phyloP scores from a whole-genome alignment of 805 yeast species.

The Diddensiella caesifluorescens region DNA sequence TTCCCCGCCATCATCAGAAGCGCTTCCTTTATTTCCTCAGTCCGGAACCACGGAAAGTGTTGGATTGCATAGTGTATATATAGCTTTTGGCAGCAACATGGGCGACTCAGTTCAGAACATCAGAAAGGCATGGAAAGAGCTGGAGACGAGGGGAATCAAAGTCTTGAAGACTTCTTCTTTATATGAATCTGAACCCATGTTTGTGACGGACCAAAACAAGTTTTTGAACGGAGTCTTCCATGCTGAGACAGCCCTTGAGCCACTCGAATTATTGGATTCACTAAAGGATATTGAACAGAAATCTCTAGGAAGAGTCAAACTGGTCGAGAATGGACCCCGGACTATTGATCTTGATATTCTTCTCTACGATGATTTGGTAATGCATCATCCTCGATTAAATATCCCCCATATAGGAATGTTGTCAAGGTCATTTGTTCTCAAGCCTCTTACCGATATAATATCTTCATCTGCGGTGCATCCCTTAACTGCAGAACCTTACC shows the following conservation, averaged over 20 bases:
- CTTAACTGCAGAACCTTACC: slow-evolving; percentile 76
- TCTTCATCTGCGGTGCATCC: slow-evolving; percentile 71
- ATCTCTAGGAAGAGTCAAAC: slow-evolving; percentile 62
- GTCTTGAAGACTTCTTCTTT: slow-evolving; percentile 66
- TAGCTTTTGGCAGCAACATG: slow-evolving; percentile 87
- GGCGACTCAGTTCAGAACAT: slow-evolving; percentile 71
- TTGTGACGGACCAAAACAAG: slow-evolving; percentile 67
- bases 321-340: slow-evolving; percentile 87
- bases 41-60: slow-evolving; percentile 13
- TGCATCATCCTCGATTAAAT: slow-evolving; percentile 54
- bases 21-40: slow-evolving; percentile 22
- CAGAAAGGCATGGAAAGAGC: slow-evolving; percentile 44
- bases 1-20: not conserved
- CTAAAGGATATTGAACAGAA: slow-evolving; percentile 77
- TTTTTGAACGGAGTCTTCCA: slow-evolving; percentile 81
- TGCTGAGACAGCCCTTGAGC: slow-evolving; percentile 54
- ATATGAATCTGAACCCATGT: slow-evolving; percentile 92
- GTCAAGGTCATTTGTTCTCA: slow-evolving; percentile 83
- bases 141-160: slow-evolving; percentile 39
- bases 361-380: slow-evolving; percentile 53
- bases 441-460: slow-evolving; percentile 79
- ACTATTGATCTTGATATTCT: slow-evolving; percentile 84
- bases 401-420: slow-evolving; percentile 87
- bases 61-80: slow-evolving; percentile 48
- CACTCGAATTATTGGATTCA: slow-evolving; percentile 54